These are phyloP conservation scores for Mycena leptocephala DNA, from an alignment of 768 basidiomycete genomes.

Conservation along the genomic window DNA sequence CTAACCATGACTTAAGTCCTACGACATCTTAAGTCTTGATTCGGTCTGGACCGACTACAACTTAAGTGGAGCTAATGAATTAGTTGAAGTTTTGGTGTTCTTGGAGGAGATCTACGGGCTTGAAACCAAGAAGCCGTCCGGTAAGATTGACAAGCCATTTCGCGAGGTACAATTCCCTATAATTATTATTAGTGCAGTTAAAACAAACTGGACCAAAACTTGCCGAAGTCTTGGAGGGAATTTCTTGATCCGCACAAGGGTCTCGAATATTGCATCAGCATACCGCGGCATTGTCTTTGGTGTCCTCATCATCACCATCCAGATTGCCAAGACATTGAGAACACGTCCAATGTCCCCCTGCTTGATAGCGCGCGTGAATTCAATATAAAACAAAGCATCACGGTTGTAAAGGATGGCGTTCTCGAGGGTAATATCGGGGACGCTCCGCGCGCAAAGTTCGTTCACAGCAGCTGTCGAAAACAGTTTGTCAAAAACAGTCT, in stretches of 20 bases:
- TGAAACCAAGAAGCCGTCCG: slow-evolving; percentile 10
- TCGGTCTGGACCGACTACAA: too few species aligned
- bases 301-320: slow-evolving; percentile 36
- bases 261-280: slow-evolving; percentile 34
- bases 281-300: slow-evolving; percentile 36
- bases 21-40: too few species aligned
- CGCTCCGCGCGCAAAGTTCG: background rate
- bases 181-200: background rate
- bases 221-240: background rate
- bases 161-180: slow-evolving; percentile 11
- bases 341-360: slow-evolving; percentile 41
- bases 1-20: too few species aligned
- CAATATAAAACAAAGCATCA: slow-evolving; percentile 35
- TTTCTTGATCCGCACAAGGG: background rate
- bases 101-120: slow-evolving; percentile 22
- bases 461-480: slow-evolving; percentile 21
- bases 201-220: background rate
- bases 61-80: too few species aligned
- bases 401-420: slow-evolving; percentile 38
- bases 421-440: slow-evolving; percentile 14
- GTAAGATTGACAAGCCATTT: slow-evolving; percentile 35
- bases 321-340: slow-evolving; percentile 21
- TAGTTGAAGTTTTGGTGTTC: slow-evolving; percentile 29
- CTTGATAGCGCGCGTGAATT: slow-evolving; percentile 35
- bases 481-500: slow-evolving; percentile 20